phyloP scores from a whole-genome alignment of 495 filamentous ascomycete species.

The Xylaria flabelliformis region DNA sequence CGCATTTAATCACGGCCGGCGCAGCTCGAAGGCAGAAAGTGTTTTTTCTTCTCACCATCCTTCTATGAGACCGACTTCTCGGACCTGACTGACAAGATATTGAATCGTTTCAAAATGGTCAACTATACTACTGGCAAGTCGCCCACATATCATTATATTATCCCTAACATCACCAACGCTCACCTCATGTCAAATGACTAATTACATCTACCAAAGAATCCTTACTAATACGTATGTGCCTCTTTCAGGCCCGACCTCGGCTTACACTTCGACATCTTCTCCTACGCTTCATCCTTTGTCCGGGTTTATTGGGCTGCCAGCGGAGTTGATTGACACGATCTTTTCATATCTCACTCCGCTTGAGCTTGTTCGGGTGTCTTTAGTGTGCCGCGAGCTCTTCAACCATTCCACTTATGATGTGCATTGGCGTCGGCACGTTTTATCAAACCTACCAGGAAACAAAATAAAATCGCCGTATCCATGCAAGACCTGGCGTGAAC shows the following conservation, averaged over 20 bases:
- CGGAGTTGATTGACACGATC: slow-evolving; percentile 68
- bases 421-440: slow-evolving; percentile 68
- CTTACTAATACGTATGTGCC: neutral
- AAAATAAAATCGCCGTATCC: slow-evolving; percentile 61
- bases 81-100: neutral
- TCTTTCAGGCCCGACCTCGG: neutral
- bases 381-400: slow-evolving; percentile 61
- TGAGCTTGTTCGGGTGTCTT: slow-evolving; percentile 62
- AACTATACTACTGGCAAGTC: slow-evolving; percentile 11
- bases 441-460: slow-evolving; percentile 64
- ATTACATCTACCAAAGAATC: neutral
- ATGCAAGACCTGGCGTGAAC: slow-evolving; percentile 65
- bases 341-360: slow-evolving; percentile 63
- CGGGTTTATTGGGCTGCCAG: slow-evolving; percentile 45
- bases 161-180: neutral
- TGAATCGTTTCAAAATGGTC: slow-evolving; percentile 1
- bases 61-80: neutral
- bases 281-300: neutral
- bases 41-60: neutral
- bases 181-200: neutral
- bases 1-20: slow-evolving; percentile 6
- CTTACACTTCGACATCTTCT: neutral
- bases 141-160: neutral
- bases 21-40: neutral
- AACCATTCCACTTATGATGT: slow-evolving; percentile 60